Percentiles rank a stretch among this genome's conserved stretches.
phyloP scores from a whole-genome alignment of 2,329 filamentous ascomycete species.

The Tolypocladium nubicola region DNA sequence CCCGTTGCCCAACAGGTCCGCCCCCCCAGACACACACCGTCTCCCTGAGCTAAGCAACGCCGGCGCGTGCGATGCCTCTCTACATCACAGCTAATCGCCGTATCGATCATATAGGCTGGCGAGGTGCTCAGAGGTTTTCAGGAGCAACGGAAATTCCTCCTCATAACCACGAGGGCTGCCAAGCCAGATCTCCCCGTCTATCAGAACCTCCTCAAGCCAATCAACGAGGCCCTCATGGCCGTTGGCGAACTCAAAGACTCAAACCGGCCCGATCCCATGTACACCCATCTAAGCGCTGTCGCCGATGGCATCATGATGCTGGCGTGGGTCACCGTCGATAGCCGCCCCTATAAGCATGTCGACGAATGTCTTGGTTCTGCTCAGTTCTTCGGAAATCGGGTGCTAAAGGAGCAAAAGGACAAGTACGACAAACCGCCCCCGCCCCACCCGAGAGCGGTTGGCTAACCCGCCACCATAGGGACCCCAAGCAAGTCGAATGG shows the following conservation, averaged over 20 bases:
- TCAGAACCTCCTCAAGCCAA: conserved; percentile 73
- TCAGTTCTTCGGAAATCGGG: conserved; percentile 90
- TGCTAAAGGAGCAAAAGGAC: conserved; percentile 82
- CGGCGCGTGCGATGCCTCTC: background rate
- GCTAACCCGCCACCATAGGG: conserved; percentile 36
- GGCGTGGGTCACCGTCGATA: conserved; percentile 81
- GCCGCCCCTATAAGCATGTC: conserved; percentile 75
- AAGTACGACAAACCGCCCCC: conserved; percentile 25
- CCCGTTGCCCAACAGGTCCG: conserved; percentile 70
- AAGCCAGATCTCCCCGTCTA: conserved; percentile 68
- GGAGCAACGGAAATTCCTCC: conserved; percentile 77
- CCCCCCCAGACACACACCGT: background rate
- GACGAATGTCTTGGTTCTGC: conserved; percentile 73
- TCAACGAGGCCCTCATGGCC: conserved; percentile 70
- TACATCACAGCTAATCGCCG: background rate
- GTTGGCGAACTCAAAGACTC: conserved; percentile 74
- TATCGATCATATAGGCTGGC: conserved; percentile 26
- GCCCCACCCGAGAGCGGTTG: background rate
- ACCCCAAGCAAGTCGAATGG: conserved; percentile 74
- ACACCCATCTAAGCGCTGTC: conserved; percentile 77
- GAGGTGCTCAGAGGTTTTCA: conserved; percentile 57
- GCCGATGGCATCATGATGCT: conserved; percentile 83
- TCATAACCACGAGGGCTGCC: conserved; percentile 82
- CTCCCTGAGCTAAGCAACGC: too few relatives aligned
- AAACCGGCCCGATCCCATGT: conserved; percentile 64